These are phyloP conservation scores for Zasmidium angulare DNA, from an alignment of 2,329 filamentous ascomycete genomes.

Conservation along the genomic window DNA sequence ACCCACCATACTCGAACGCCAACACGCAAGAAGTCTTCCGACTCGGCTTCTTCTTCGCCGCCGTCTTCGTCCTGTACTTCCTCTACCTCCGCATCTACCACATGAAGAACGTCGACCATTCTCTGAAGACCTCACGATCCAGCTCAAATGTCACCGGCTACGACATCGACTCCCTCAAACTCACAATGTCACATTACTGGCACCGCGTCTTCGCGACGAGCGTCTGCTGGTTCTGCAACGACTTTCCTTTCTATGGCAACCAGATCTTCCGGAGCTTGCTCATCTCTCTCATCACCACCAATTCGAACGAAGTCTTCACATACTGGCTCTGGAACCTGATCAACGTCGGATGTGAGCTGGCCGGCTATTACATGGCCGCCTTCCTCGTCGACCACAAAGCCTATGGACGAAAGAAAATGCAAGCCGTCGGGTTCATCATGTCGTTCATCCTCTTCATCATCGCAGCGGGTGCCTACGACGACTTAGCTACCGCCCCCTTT, in stretches of 20 bases:
- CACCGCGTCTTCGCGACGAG: slow-evolving; percentile 6
- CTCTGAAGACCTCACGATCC: slow-evolving; percentile 78
- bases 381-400: slow-evolving; percentile 89
- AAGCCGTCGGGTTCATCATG: slow-evolving; percentile 85
- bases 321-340: slow-evolving; percentile 86
- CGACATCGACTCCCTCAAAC: slow-evolving; percentile 8
- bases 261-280: slow-evolving; percentile 91
- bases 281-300: slow-evolving; percentile 72
- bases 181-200: slow-evolving; percentile 6
- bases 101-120: slow-evolving; percentile 81
- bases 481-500: slow-evolving; percentile 47
- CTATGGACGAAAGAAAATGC: slow-evolving; percentile 91
- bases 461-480: slow-evolving; percentile 78
- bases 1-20: slow-evolving; percentile 72
- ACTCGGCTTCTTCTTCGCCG: slow-evolving; percentile 82
- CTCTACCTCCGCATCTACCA: slow-evolving; percentile 91
- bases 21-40: slow-evolving; percentile 85
- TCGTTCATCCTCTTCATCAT: slow-evolving; percentile 89
- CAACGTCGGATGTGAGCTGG: slow-evolving; percentile 80
- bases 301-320: slow-evolving; percentile 61
- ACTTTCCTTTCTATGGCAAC: slow-evolving; percentile 91
- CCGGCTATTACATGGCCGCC: slow-evolving; percentile 81
- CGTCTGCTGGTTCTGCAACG: slow-evolving; percentile 11
- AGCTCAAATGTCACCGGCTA: slow-evolving; percentile 55
- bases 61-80: slow-evolving; percentile 84